Evolutionary conservation across 2,329 filamentous ascomycete species (phyloP), one percentile per base, ranked within the genome.

Genomic region (Rutstroemia sp.): DNA sequence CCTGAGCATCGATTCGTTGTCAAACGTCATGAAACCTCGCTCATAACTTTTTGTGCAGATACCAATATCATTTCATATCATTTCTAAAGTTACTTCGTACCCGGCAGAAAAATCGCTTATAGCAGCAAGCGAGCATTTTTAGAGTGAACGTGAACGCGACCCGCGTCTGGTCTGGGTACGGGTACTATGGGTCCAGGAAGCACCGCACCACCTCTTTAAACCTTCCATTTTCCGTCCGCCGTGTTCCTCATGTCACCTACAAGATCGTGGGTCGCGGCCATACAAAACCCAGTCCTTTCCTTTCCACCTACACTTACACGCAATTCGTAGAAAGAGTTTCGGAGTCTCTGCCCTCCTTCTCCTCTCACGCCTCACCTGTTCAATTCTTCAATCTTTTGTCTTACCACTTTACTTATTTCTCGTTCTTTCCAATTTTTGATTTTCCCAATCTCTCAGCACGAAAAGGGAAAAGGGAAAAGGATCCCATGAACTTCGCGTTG

Each of bases 401-500:
- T 55, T 37, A 55, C 46, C 53, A 37, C 34, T 9, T 45, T 46
- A 5, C 21, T 34, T 23, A 6, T 30, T 19, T 30, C 41, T 12
- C 17, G 37, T 19, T 38, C 14, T 23, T 25, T 41, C 58, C 59
- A 60, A 59, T 39, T 50, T 58, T 51, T 49, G 51, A 21, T 16
- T 59, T 38, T 57, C 56, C 58, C 61, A 60, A 48, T 10, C 27
- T 30, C 10, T 8, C 6, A 30, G 27, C 4, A 30, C 23, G 3
- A 23, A 23, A 5, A 30, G 8, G 8, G 3, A 23, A 23, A 5
- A 30, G 8, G 8, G 9, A 30, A 30, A 63, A 50, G 45, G 42
- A 44, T 55, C 52, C 25, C 42, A 55, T 55, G 53, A 55, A 39
- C 53, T 48, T 53, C 51, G 51, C 51, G 51, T 48, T 48, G 25